A percentile compares a stretch with the other conserved stretches of the same genome.
Evolutionary conservation across 306 rosid genomes (phyloP).

Genomic region (Casuarina glauca): DNA sequence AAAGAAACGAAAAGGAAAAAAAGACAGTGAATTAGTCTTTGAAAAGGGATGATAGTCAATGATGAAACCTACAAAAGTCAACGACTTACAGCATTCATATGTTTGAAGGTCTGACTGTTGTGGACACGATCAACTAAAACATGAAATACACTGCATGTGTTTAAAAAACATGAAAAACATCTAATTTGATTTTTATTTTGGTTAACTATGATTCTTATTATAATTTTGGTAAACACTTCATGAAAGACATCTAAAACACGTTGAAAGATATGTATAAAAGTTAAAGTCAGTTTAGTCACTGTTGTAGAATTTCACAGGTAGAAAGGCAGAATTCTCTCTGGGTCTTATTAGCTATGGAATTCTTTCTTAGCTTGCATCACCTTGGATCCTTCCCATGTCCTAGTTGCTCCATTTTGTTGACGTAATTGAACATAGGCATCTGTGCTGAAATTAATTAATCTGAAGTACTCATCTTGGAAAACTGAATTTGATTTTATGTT

Average conservation of each 20-base stretch:
- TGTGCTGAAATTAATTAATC: not conserved
- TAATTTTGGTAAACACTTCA: not conserved
- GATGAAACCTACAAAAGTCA: not conserved
- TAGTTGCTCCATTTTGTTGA: not conserved
- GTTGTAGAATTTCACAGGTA: not conserved
- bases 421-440: not conserved
- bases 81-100: not conserved
- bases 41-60: not conserved
- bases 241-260: slow-evolving; percentile 1
- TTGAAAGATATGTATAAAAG: not conserved
- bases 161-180: no score
- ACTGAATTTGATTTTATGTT: not conserved
- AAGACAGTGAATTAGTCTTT: not conserved
- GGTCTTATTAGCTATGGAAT: not conserved
- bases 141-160: no score
- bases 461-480: not conserved
- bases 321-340: not conserved
- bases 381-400: not conserved
- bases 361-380: not conserved
- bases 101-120: not conserved
- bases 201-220: not conserved
- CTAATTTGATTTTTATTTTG: no score
- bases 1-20: not conserved
- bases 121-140: no score
- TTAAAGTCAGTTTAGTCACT: not conserved